Base-by-base conservation (phyloP, 2,329 filamentous ascomycete genomes). In the Cordyceps cateniannulata region DNA sequence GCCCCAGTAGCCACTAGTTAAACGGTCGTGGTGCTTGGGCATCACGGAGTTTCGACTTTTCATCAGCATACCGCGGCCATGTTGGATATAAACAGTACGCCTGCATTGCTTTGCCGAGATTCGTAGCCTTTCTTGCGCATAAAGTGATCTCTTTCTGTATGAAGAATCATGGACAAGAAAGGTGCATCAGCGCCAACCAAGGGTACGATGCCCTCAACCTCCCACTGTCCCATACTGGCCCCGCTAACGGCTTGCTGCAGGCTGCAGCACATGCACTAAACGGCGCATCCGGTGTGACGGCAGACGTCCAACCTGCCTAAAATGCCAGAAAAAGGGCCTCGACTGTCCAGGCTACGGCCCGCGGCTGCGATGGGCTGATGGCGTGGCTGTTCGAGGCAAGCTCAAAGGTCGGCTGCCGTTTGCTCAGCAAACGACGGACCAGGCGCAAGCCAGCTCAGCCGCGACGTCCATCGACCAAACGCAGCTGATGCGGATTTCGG, bases 271-370 rank as follows among this genome's bases (percentile, higher is more conserved):
- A 16, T 71, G 69, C 62, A 66, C 65, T 49, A 65, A 65, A 59
- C 68, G 69, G 35, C 69, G 69, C 47, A 71, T 71, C 55, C 63
- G 64, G 18, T 71, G 69, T 61, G 69, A 71, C 57, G 64, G 68
- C 6, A 54, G 53, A 22, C 62, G 53, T 14, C 69, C 69, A 22
- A 61, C 52, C 35, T 71, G 69, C 56, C 55, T 65, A 16, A 71
- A 71, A 61, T 71, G 69, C 60, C 60, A 61, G 12, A 69, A 68
- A 38, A 70, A 70, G 57, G 69, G 69, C 4, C 63, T 70, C 14
- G 42, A 62, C 9, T 71, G 69, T 9, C 68, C 69, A 0, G 68
- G 68, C 27, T 71, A 71, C 27, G 65, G 66, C 7, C 63, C 61
- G 6, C 63, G 64, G 10, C 62, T 70, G 10, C 64, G 69, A 59